Percentiles rank a stretch among this genome's conserved stretches.
These are phyloP conservation scores for Persicaria maculosa DNA, from an alignment of 148 eudicot species.

Conservation along the genomic window DNA sequence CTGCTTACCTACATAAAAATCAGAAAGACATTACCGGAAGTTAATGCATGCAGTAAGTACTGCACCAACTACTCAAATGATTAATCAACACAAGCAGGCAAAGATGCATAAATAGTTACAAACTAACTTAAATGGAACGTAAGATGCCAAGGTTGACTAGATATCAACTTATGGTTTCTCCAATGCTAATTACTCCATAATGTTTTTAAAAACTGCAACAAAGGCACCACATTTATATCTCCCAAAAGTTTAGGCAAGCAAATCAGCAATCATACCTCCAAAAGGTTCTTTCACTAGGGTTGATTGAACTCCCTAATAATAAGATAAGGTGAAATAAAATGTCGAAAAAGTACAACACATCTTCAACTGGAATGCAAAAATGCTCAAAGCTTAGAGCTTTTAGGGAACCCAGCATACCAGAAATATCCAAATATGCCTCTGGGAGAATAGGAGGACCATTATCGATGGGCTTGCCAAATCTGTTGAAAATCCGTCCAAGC, in stretches of 20 bases:
- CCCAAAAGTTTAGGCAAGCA: not conserved
- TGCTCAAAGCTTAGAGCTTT: not conserved
- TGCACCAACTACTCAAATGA: not conserved
- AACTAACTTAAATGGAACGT: too few relatives aligned
- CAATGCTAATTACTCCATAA: not conserved
- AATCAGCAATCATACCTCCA: conserved; percentile 38
- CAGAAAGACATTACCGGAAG: not conserved
- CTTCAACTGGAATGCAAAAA: not conserved
- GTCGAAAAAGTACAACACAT: not conserved
- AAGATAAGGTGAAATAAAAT: conserved; percentile 8
- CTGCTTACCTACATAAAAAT: too few relatives aligned
- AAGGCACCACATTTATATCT: not conserved
- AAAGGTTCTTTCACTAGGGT: conserved; percentile 69
- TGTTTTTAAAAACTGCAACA: not conserved
- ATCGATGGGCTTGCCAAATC: conserved; percentile 77
- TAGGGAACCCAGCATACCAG: conserved; percentile 31
- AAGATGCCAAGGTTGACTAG: not conserved
- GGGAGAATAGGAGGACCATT: conserved; percentile 82
- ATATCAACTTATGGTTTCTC: not conserved
- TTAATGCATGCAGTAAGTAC: not conserved
- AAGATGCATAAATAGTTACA: too few relatives aligned
- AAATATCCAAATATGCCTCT: conserved; percentile 72
- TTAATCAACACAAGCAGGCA: not conserved
- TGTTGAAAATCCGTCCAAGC: conserved; percentile 80
- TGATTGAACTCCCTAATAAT: conserved; percentile 66